Evolutionary conservation across 768 basidiomycete genomes (phyloP).

Genomic region (Fistulinella prunicolor): DNA sequence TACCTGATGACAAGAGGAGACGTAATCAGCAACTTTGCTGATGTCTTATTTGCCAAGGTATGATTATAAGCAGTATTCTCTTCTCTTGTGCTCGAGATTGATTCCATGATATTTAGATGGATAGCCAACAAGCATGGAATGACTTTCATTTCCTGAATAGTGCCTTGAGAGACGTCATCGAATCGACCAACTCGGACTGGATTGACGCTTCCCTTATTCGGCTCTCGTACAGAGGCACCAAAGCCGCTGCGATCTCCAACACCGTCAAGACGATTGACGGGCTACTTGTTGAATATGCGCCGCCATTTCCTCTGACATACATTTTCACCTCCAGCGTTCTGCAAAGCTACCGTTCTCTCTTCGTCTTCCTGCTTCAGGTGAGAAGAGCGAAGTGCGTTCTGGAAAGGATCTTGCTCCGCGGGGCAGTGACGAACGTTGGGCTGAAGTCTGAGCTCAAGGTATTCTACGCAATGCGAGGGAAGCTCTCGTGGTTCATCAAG

Average conservation of each 20-base stretch:
- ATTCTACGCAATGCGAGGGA: conserved; percentile 74
- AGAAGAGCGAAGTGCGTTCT: conserved; percentile 67
- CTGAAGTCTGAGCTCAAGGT: conserved; percentile 54
- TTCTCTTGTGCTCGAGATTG: not conserved
- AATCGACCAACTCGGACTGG: conserved; percentile 51
- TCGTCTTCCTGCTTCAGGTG: conserved; percentile 71
- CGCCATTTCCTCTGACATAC: conserved; percentile 80
- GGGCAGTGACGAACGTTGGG: conserved; percentile 36
- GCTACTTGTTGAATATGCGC: conserved; percentile 71
- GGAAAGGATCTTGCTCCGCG: conserved; percentile 66
- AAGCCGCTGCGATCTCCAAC: conserved; percentile 42
- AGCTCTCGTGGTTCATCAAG: conserved; percentile 85
- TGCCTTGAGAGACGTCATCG: conserved; percentile 65
- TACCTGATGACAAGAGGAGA: conserved; percentile 80
- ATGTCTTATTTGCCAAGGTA: conserved; percentile 73
- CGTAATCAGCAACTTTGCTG: conserved; percentile 68
- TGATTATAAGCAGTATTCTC: conserved; percentile 3
- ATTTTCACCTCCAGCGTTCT: conserved; percentile 60
- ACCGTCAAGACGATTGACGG: conserved; percentile 67
- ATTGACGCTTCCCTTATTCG: conserved; percentile 69
- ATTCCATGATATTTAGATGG: conserved; percentile 51
- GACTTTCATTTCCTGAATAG: conserved; percentile 86
- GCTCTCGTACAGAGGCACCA: conserved; percentile 59
- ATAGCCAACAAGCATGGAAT: conserved; percentile 64
- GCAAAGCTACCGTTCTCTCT: conserved; percentile 62